Evolutionary conservation across 2,329 filamentous ascomycete genomes (phyloP).

Genomic region (Neonectria hederae): DNA sequence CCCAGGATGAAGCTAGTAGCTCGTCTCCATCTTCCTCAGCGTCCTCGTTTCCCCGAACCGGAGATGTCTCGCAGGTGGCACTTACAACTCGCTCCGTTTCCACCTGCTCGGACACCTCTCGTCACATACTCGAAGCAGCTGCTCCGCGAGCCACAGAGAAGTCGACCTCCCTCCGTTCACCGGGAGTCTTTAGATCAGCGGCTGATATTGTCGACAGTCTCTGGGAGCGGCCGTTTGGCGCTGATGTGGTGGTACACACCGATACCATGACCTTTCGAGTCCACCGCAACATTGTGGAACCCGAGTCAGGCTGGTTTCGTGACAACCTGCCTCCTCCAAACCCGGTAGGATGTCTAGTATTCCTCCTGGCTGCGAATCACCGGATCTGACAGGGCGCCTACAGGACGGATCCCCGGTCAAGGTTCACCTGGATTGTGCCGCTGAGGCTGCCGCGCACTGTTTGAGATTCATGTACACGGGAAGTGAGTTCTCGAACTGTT

Average conservation of each 20-base stretch:
- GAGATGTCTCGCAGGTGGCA: slow-evolving; percentile 14
- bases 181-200: neutral
- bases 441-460: slow-evolving; percentile 43
- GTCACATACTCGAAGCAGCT: slow-evolving; percentile 40
- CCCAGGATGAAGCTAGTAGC: slow-evolving; percentile 16
- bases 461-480: slow-evolving; percentile 50
- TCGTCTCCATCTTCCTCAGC: slow-evolving; percentile 30
- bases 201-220: slow-evolving; percentile 39
- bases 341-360: slow-evolving; percentile 34
- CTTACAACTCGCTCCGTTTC: slow-evolving; percentile 27
- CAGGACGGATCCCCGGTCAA: slow-evolving; percentile 44
- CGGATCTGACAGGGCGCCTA: slow-evolving; percentile 11
- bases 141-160: slow-evolving; percentile 42
- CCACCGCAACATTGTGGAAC: slow-evolving; percentile 48
- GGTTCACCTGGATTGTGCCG: slow-evolving; percentile 38
- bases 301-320: slow-evolving; percentile 48
- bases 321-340: slow-evolving; percentile 45
- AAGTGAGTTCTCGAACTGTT: slow-evolving; percentile 36
- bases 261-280: slow-evolving; percentile 39
- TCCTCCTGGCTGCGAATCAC: neutral
- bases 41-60: slow-evolving; percentile 17
- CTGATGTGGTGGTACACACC: slow-evolving; percentile 45
- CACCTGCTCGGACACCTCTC: slow-evolving; percentile 36
- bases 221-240: slow-evolving; percentile 46
- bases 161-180: slow-evolving; percentile 15